These are phyloP conservation scores for Xylaria venustula DNA, from an alignment of 495 filamentous ascomycete genomes.

Conservation along the genomic window DNA sequence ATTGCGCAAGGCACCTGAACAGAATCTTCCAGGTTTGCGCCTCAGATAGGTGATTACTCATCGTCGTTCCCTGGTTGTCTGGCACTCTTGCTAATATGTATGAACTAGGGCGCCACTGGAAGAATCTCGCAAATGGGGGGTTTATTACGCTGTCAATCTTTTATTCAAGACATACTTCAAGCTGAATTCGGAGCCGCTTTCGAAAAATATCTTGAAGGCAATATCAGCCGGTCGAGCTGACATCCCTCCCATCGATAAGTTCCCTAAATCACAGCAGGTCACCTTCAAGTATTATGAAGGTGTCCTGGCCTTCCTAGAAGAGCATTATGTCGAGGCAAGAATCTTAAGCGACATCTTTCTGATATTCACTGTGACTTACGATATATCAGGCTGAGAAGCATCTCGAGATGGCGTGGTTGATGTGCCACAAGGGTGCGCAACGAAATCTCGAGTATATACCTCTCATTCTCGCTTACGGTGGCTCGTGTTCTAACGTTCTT, in stretches of 20 bases:
- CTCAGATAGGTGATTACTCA: conserved; percentile 69
- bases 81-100: conserved; percentile 21
- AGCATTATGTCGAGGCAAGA: conserved; percentile 75
- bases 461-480: neutral
- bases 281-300: conserved; percentile 96
- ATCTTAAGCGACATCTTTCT: neutral
- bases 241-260: conserved; percentile 69
- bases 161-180: conserved; percentile 99
- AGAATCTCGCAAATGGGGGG: conserved; percentile 94
- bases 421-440: conserved; percentile 67
- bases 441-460: conserved; percentile 73
- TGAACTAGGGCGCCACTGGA: conserved; percentile 69
- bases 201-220: conserved; percentile 83
- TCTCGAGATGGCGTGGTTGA: conserved; percentile 71
- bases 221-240: conserved; percentile 70
- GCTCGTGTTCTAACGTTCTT: conserved; percentile 24
- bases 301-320: conserved; percentile 85
- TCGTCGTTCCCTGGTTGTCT: neutral
- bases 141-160: conserved; percentile 88
- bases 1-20: conserved; percentile 84
- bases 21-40: conserved; percentile 85
- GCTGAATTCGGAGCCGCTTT: conserved; percentile 82
- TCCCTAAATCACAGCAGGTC: conserved; percentile 87
- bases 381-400: conserved; percentile 68
- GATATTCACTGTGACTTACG: neutral